Conservation (phyloP, 495 filamentous ascomycete species). For the Sordaria brevicollis region DNA sequence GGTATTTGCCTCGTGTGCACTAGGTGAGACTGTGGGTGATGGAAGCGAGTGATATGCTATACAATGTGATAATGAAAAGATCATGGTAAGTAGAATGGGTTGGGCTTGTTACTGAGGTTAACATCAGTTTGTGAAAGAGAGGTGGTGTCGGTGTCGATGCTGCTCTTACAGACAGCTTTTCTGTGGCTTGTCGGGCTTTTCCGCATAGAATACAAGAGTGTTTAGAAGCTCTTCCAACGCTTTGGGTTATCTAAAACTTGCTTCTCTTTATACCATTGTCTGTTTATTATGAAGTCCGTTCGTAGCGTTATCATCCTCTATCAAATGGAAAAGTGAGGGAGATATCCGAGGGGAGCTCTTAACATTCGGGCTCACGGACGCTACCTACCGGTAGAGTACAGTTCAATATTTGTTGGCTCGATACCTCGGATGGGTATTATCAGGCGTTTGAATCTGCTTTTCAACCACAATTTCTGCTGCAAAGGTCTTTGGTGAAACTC, state of each 20-base stretch:
- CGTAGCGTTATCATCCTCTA: neutral
- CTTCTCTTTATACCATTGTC: no score
- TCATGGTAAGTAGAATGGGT: neutral
- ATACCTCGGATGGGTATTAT: no score
- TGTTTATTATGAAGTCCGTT: no score
- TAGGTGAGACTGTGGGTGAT: neutral
- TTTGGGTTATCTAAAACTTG: no score
- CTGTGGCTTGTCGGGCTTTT: neutral
- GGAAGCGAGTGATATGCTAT: neutral
- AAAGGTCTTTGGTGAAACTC: no score
- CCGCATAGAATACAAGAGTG: neutral
- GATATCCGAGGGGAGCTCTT: neutral
- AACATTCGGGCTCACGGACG: neutral
- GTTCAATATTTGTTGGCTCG: no score
- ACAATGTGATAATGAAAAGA: neutral
- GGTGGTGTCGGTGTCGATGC: neutral
- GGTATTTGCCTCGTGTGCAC: neutral
- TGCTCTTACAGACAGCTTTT: no score
- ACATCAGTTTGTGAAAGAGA: neutral
- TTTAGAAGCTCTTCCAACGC: no score
- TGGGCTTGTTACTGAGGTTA: neutral
- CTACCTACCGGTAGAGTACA: no score
- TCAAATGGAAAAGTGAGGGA: neutral
- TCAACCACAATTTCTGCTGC: no score
- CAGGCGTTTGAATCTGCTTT: no score